A percentile compares a stretch with the other conserved stretches of the same genome.
These are phyloP conservation scores for Thraustochytrium striatum DNA, from an alignment of 352 stramenopile genomes.

Conservation along the genomic window DNA sequence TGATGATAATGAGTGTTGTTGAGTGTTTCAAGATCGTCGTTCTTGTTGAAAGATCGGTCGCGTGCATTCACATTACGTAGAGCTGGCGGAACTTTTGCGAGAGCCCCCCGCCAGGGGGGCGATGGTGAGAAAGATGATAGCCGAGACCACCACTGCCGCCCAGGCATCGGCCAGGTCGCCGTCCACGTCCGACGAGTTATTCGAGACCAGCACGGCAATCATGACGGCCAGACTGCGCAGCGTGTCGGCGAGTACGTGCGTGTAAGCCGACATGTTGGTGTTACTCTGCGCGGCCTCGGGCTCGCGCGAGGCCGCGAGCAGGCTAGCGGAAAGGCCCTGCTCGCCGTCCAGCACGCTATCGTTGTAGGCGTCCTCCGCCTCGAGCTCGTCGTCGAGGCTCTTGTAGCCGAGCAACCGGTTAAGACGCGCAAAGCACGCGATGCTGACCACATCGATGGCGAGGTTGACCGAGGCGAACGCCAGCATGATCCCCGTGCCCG, in stretches of 20 bases:
- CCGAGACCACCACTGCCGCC: slow-evolving; percentile 13
- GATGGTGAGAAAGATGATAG: slow-evolving; percentile 43
- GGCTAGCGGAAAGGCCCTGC: neutral
- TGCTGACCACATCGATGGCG: slow-evolving; percentile 31
- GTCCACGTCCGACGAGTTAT: neutral
- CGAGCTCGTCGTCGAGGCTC: neutral
- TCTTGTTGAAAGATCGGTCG: too few relatives aligned
- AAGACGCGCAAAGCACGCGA: slow-evolving; percentile 29
- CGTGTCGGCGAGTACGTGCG: slow-evolving; percentile 39
- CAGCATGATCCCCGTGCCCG: slow-evolving; percentile 24
- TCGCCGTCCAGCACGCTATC: neutral
- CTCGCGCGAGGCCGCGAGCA: neutral
- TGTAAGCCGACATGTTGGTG: slow-evolving; percentile 50
- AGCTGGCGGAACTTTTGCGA: slow-evolving; percentile 7
- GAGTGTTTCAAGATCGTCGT: too few relatives aligned
- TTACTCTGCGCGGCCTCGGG: neutral
- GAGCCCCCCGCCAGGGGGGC: neutral
- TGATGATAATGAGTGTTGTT: too few relatives aligned
- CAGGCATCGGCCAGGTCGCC: slow-evolving; percentile 31
- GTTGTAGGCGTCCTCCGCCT: slow-evolving; percentile 8
- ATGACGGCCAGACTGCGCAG: slow-evolving; percentile 41
- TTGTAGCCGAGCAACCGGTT: slow-evolving; percentile 33
- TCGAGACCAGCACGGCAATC: slow-evolving; percentile 6
- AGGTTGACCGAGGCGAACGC: slow-evolving; percentile 38
- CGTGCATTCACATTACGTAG: neutral